These are phyloP conservation scores for Pyrenochaeta sp. DNA, from an alignment of 2,329 filamentous ascomycete species.

Conservation along the genomic window DNA sequence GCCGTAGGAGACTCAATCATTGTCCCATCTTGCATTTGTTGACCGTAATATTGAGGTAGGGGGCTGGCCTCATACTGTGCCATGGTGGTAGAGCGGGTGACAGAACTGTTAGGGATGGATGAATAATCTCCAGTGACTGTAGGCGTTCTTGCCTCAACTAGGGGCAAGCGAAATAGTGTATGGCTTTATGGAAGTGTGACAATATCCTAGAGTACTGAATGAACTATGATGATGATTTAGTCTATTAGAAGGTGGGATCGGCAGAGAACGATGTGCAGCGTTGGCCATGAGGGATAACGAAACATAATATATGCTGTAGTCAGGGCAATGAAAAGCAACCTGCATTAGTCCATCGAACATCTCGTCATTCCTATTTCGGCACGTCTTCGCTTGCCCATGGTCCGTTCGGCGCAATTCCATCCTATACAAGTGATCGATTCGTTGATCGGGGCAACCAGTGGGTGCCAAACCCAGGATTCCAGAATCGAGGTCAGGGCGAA, in stretches of 20 bases:
- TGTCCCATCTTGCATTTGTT: constrained; percentile 39
- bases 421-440: constrained; percentile 21
- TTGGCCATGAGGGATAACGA: constrained; percentile 12
- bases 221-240: constrained; percentile 4
- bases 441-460: constrained; percentile 36
- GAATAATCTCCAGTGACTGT: too few species aligned
- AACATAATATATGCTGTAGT: constrained; percentile 27
- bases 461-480: constrained; percentile 22
- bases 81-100: constrained; percentile 18
- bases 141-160: too few species aligned
- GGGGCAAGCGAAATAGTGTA: too few species aligned
- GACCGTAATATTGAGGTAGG: constrained; percentile 40
- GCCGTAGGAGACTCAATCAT: constrained; percentile 34
- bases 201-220: too few species aligned
- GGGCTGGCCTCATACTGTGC: constrained; percentile 21
- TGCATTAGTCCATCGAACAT: constrained; percentile 14
- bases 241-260: constrained; percentile 4
- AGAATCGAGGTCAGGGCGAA: constrained; percentile 26
- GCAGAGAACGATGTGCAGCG: constrained; percentile 6
- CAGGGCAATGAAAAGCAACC: constrained; percentile 15
- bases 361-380: constrained; percentile 13
- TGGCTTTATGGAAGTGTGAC: too few species aligned
- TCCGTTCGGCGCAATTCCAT: constrained; percentile 11
- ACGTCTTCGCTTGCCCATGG: constrained; percentile 13
- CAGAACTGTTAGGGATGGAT: too few species aligned